Percentiles rank a stretch among this genome's conserved stretches.
These are phyloP conservation scores for Tuber melanosporum DNA, from an alignment of 495 filamentous ascomycete species.

Conservation along the genomic window DNA sequence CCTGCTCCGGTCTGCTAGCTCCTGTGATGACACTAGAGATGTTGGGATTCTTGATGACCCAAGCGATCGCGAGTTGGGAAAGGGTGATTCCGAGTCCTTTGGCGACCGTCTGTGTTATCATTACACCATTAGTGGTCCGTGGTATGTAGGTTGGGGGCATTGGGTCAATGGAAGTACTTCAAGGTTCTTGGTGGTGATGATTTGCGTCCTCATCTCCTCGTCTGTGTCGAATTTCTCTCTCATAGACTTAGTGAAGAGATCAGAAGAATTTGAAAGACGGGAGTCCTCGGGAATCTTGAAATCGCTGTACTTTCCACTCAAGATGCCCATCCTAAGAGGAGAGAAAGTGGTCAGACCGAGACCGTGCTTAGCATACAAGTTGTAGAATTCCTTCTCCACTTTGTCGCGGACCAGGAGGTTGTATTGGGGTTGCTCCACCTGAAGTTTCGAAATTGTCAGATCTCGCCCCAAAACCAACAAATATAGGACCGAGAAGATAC, in stretches of 20 bases:
- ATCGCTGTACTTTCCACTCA: constrained; percentile 78
- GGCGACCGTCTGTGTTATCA: constrained; percentile 49
- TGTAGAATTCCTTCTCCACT: constrained; percentile 69
- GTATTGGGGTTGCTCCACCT: constrained; percentile 78
- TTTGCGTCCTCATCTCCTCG: constrained; percentile 37
- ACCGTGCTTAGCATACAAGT: constrained; percentile 58
- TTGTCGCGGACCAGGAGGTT: constrained; percentile 67
- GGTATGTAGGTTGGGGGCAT: background rate
- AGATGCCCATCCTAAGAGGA: constrained; percentile 63
- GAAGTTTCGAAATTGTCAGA: constrained; percentile 13
- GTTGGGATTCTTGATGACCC: constrained; percentile 70
- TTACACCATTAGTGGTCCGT: background rate
- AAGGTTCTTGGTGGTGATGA: constrained; percentile 20
- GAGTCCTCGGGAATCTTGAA: constrained; percentile 53
- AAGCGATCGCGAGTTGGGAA: constrained; percentile 65
- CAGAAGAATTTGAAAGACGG: constrained; percentile 49
- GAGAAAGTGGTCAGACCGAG: constrained; percentile 69
- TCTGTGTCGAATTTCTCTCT: constrained; percentile 46
- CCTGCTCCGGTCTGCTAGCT: constrained; percentile 64
- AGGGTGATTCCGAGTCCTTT: constrained; percentile 59
- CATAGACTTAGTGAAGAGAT: constrained; percentile 48
- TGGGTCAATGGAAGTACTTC: constrained; percentile 25
- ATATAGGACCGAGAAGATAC: constrained; percentile 12
- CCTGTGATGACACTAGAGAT: constrained; percentile 72
- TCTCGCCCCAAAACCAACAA: background rate